phyloP scores from a whole-genome alignment of 371 early-diverging fungal species.

The Fennellomyces sp. region DNA sequence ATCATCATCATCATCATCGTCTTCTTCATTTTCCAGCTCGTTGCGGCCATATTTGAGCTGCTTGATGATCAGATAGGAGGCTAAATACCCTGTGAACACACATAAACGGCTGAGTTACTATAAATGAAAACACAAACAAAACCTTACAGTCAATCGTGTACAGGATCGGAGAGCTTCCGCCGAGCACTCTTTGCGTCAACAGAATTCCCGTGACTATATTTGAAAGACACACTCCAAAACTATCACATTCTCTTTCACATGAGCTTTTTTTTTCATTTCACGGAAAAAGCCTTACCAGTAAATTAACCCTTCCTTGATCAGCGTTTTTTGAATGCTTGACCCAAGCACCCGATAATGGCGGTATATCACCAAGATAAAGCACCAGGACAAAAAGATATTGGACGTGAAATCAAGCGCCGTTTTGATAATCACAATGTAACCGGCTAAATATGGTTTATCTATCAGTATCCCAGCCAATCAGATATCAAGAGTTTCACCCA shows the following conservation, averaged over 20 bases:
- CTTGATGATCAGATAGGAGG: conserved; percentile 51
- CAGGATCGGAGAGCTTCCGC: conserved; percentile 43
- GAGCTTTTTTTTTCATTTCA: conserved; percentile 3
- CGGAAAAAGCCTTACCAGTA: conserved; percentile 30
- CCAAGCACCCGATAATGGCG: conserved; percentile 41
- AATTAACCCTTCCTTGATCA: conserved; percentile 41
- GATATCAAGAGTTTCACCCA: conserved; percentile 14
- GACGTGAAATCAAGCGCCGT: conserved; percentile 39
- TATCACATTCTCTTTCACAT: conserved; percentile 4
- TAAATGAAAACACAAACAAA: not conserved
- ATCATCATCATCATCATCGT: conserved; percentile 22
- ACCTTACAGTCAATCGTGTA: conserved; percentile 53
- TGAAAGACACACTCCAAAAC: conserved; percentile 50
- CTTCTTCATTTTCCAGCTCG: conserved; percentile 12
- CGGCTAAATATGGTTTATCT: conserved; percentile 22
- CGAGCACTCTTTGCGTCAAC: conserved; percentile 28
- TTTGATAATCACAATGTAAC: conserved; percentile 35
- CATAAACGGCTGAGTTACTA: not conserved
- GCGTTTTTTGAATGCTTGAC: conserved; percentile 37
- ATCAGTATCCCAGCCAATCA: not conserved
- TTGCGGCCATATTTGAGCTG: conserved; percentile 34
- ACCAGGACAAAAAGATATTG: conserved; percentile 42
- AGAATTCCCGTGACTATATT: conserved; percentile 48
- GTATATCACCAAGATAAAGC: conserved; percentile 49
- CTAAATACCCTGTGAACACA: conserved; percentile 53